phyloP scores from a whole-genome alignment of 805 yeast genomes.

The Barnettozyma vustinii region DNA sequence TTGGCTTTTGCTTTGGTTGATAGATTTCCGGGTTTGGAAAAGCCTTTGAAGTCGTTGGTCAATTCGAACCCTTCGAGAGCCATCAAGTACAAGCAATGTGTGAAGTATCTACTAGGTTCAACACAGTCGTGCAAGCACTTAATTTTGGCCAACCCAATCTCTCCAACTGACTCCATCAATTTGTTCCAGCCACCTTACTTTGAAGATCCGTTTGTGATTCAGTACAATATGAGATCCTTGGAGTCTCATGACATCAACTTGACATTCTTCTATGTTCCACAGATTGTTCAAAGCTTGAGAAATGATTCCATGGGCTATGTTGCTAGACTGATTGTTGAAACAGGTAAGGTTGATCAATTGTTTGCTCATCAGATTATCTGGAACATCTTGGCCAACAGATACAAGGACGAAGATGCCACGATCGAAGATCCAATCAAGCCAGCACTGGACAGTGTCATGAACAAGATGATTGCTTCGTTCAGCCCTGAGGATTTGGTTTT shows the following conservation, averaged over 20 bases:
- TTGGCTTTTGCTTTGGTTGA: slow-evolving; percentile 67
- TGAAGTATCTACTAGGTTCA: slow-evolving; percentile 41
- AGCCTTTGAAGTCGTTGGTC: slow-evolving; percentile 40
- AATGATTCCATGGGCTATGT: slow-evolving; percentile 82
- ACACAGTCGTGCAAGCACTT: slow-evolving; percentile 14
- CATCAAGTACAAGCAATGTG: slow-evolving; percentile 50
- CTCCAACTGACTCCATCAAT: slow-evolving; percentile 83
- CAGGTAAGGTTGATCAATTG: slow-evolving; percentile 83
- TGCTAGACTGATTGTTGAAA: slow-evolving; percentile 81
- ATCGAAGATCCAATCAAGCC: slow-evolving; percentile 83
- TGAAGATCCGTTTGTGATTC: slow-evolving; percentile 61
- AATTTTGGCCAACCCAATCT: slow-evolving; percentile 41
- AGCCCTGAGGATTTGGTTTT: slow-evolving; percentile 54
- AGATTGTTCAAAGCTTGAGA: slow-evolving; percentile 88
- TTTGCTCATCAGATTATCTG: slow-evolving; percentile 98
- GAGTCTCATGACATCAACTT: slow-evolving; percentile 82
- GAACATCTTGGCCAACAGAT: slow-evolving; percentile 94
- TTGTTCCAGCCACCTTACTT: slow-evolving; percentile 74
- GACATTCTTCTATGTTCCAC: slow-evolving; percentile 96
- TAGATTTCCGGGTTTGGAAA: slow-evolving; percentile 42
- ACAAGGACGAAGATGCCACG: slow-evolving; percentile 80
- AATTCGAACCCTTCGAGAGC: slow-evolving; percentile 54
- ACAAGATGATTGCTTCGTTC: slow-evolving; percentile 57
- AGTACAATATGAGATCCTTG: slow-evolving; percentile 84
- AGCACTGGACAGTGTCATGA: slow-evolving; percentile 65